A percentile compares a stretch with the other conserved stretches of the same genome.
Evolutionary conservation across 495 filamentous ascomycete species (phyloP).

Genomic region (Penicillium tannophilum): DNA sequence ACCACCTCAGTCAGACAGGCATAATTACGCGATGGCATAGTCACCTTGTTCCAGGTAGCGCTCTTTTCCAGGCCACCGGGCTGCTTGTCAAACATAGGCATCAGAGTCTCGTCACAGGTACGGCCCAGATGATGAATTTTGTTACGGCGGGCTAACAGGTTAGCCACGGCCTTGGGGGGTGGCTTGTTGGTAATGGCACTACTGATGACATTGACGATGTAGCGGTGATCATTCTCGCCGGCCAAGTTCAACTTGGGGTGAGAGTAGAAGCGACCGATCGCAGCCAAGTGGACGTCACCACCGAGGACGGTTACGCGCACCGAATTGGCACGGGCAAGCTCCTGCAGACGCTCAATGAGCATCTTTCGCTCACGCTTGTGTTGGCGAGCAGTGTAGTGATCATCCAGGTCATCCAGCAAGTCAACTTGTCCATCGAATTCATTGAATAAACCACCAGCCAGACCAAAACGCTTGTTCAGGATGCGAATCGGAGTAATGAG

Average conservation of each 20-base stretch:
- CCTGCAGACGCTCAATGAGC: conserved; percentile 74
- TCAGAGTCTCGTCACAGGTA: conserved; percentile 84
- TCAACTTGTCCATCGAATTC: conserved; percentile 89
- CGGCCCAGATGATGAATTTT: conserved; percentile 89
- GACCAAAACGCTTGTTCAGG: conserved; percentile 85
- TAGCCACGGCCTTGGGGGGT: conserved; percentile 84
- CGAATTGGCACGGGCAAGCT: conserved; percentile 66
- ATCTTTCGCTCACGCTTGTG: conserved; percentile 86
- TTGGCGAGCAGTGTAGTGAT: conserved; percentile 90
- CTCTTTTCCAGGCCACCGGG: conserved; percentile 72
- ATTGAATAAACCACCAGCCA: conserved; percentile 86
- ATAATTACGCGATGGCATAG: conserved; percentile 91
- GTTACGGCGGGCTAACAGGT: conserved; percentile 81
- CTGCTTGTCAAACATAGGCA: conserved; percentile 82
- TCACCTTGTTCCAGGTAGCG: conserved; percentile 70
- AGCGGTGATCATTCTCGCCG: conserved; percentile 65
- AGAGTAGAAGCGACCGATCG: conserved; percentile 74
- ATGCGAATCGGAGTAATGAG: conserved; percentile 84
- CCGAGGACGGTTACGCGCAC: conserved; percentile 84
- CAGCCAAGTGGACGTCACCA: conserved; percentile 77
- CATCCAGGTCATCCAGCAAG: conserved; percentile 89
- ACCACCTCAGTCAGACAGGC: conserved; percentile 73
- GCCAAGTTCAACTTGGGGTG: conserved; percentile 63
- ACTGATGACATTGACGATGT: conserved; percentile 74
- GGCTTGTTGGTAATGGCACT: conserved; percentile 93